Percentiles rank a stretch among this genome's conserved stretches.
phyloP scores from a whole-genome alignment of 768 basidiomycete genomes.

The Astraeus odoratus region DNA sequence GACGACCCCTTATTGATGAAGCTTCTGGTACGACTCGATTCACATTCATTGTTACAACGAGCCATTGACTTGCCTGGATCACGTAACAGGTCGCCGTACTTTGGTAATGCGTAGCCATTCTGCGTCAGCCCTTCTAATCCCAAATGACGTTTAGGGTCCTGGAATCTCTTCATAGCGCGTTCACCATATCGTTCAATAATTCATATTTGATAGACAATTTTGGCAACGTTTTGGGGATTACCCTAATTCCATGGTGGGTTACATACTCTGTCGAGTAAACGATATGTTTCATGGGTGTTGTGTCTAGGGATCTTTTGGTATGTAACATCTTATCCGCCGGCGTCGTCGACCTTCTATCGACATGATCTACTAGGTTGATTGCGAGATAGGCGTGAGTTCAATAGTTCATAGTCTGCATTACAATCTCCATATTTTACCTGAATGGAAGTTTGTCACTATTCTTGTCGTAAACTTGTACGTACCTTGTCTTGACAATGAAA shows the following conservation, averaged over 20 bases:
- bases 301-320: neutral
- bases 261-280: neutral
- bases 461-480: neutral
- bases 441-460: neutral
- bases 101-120: neutral
- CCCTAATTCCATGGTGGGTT: neutral
- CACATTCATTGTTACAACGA: neutral
- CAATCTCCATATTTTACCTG: neutral
- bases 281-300: too few relatives aligned
- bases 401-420: neutral
- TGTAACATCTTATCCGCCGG: neutral
- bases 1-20: neutral
- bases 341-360: neutral
- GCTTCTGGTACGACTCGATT: neutral
- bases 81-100: neutral
- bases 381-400: neutral
- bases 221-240: neutral
- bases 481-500: neutral
- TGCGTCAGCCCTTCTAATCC: neutral
- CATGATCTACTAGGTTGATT: neutral
- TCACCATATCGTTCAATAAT: neutral
- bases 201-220: neutral
- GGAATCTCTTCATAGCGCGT: neutral
- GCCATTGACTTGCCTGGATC: neutral
- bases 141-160: neutral